Base-by-base conservation (phyloP, 2,329 filamentous ascomycete species). In the Clonostachys rosea region DNA sequence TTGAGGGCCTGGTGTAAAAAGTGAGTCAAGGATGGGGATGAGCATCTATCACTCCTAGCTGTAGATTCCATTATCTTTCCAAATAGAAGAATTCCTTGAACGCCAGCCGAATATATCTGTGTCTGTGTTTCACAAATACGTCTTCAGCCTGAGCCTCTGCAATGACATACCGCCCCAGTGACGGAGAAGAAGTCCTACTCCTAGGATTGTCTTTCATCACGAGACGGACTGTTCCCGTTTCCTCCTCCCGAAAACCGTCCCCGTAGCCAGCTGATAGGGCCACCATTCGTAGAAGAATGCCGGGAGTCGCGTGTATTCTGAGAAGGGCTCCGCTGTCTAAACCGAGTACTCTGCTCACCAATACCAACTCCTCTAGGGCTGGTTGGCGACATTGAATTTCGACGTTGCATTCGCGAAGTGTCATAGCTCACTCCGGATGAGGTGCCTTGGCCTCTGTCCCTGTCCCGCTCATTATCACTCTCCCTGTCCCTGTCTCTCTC, bases 251-350 rank as follows among this genome's bases (percentile, higher is more conserved):
- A 47, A 34, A 75, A 71, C 37, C 64, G 65, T 40, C 68, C 68
- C 42, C 73, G 66, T 17, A 76, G 54, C 73, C 73, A 76, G 48
- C 62, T 60, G 2, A 75, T 52, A 34, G 71, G 65, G 4, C 69
- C 65, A 37, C 60, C 56, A 5, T 61, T 59, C n/a, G 64, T 59
- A 33, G 54, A 53, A 30, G 59, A 57, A n/a, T 62, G 59, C 16
- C 64, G 56, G 5, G 50, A 10, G 47, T 56, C 18, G 54, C 59
- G 16, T 40, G 59, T 66, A 48, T 58, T 62, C 43, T 66, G 56
- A 0, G 68, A 68, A 7, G 69, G 67, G 45, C 67, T 71, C 36
- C 67, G 60, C 50, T 71, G 62, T 40, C 67, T 59, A 54, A 64
- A 62, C 11, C 63, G 59, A 16, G 60, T 59, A 6, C 59, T 58